Percentiles rank a stretch among this genome's conserved stretches.
These are phyloP conservation scores for Cryptococcus sp. DNA, from an alignment of 1,284 basidiomycete genomes.

Conservation along the genomic window DNA sequence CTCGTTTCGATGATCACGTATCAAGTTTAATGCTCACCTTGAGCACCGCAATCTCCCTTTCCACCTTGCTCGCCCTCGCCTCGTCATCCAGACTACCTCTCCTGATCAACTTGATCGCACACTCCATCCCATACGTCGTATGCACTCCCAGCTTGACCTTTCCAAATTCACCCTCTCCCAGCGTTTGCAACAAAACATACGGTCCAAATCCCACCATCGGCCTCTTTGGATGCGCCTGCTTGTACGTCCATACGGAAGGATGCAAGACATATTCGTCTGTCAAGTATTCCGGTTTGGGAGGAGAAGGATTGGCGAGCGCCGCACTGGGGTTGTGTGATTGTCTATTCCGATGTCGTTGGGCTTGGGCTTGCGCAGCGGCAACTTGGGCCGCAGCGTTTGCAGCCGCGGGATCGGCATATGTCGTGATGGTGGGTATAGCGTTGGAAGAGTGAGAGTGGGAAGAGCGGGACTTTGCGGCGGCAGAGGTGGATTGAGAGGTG, in stretches of 20 bases:
- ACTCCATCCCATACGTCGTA: slow-evolving; percentile 90
- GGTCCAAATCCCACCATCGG: slow-evolving; percentile 89
- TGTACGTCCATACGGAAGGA: slow-evolving; percentile 79
- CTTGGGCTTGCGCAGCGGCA: slow-evolving; percentile 13
- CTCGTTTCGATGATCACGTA: neutral
- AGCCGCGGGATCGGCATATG: neutral
- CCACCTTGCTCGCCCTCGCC: slow-evolving; percentile 87
- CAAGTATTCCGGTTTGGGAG: slow-evolving; percentile 38
- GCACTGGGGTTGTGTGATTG: slow-evolving; percentile 44
- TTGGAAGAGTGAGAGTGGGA: slow-evolving; percentile 1
- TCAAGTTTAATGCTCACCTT: slow-evolving; percentile 56
- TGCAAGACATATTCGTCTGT: slow-evolving; percentile 52
- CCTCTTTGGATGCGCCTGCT: slow-evolving; percentile 72
- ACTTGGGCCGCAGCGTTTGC: neutral
- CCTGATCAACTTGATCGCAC: slow-evolving; percentile 97
- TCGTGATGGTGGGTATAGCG: slow-evolving; percentile 8
- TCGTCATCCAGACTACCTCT: slow-evolving; percentile 84
- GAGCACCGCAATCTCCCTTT: slow-evolving; percentile 94
- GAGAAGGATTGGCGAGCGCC: slow-evolving; percentile 23
- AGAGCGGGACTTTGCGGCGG: slow-evolving; percentile 8
- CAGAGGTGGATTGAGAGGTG: slow-evolving; percentile 21
- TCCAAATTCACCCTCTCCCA: slow-evolving; percentile 98
- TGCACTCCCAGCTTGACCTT: slow-evolving; percentile 99
- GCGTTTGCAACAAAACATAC: slow-evolving; percentile 87
- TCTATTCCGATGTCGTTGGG: slow-evolving; percentile 18